A percentile compares a stretch with the other conserved stretches of the same genome.
Conservation (phyloP, 2,329 filamentous ascomycete species). For the Pezicula radicicola region DNA sequence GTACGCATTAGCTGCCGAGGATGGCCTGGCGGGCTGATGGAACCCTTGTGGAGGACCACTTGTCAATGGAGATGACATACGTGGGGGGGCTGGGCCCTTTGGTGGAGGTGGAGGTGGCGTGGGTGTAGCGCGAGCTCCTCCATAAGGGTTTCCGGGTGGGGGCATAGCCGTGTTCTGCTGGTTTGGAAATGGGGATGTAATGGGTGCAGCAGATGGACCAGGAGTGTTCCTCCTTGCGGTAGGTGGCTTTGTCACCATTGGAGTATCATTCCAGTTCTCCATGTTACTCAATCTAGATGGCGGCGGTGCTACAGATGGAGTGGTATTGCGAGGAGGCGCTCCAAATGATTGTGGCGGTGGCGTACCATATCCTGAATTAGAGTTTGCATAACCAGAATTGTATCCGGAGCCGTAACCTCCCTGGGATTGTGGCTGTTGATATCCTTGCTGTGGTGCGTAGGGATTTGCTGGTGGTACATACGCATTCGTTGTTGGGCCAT, state of each 20-base stretch:
- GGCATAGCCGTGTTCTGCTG: constrained; percentile 53
- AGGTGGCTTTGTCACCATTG: constrained; percentile 75
- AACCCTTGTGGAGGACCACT: constrained; percentile 48
- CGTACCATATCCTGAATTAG: constrained; percentile 22
- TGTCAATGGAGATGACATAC: constrained; percentile 69
- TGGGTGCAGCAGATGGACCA: constrained; percentile 53
- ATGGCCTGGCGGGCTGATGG: constrained; percentile 45
- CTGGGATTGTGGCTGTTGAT: constrained; percentile 33
- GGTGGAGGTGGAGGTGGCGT: constrained; percentile 81
- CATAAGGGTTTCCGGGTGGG: constrained; percentile 58
- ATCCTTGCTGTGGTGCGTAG: constrained; percentile 35
- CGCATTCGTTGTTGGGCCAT: constrained; percentile 29
- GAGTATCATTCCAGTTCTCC: constrained; percentile 92
- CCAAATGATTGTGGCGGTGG: constrained; percentile 36
- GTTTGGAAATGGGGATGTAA: constrained; percentile 73
- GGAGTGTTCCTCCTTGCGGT: constrained; percentile 72
- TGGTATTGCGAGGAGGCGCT: constrained; percentile 63
- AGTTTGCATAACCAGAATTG: constrained; percentile 21
- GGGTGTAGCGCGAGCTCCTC: constrained; percentile 55
- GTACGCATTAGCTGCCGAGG: constrained; percentile 61
- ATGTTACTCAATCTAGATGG: constrained; percentile 69
- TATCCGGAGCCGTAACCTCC: neutral
- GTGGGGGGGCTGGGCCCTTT: constrained; percentile 69
- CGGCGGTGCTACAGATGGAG: constrained; percentile 66
- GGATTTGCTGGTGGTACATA: constrained; percentile 31